Base-by-base conservation (phyloP, 169 alveolate species). In the Plasmodium fragile region DNA sequence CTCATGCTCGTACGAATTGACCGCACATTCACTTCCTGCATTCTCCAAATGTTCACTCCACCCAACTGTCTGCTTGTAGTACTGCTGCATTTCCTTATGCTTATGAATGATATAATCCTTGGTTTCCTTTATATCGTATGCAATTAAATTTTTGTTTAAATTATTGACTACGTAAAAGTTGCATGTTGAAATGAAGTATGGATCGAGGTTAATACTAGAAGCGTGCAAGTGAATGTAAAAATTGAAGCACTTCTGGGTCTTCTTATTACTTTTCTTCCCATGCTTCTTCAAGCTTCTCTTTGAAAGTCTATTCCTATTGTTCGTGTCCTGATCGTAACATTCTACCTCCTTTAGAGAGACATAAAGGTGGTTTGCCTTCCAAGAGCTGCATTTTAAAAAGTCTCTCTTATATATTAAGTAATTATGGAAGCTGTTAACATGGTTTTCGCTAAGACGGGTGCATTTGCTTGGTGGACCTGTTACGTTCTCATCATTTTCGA, bases 341-440 rank as follows among this genome's bases (percentile, higher is more conserved):
- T 52, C 69, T n/a, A n/a, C 79, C 10, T 36, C 39, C 34, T 78
- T 89, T 41, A 89, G 71, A 6, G 89, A 78, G 79, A 89, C 22
- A 52, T 71, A 89, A 36, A 89, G 70, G 13, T 89, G 94, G 52
- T 79, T 89, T 39, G 55, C 82, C 49, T 89, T 89, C 89, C 87
- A 89, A 18, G 83, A 78, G 52, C 36, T 78, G 45, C 78, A 79
- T 36, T 79, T 89, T 59, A 78, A 41, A 65, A 89, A 89, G 52
- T 89, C 94, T 8, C 52, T 89, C 69, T 78, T 89, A 41, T 89
- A 89, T 59, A 89, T 59, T 89, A 89, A 89, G 71, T 89, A 89
- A 65, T 89, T 89, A 49, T 89, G 59, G 6, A 89, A 89, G 72
- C 71, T 89, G 69, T 30, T 78, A 78, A 16, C 55, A 22, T 52